phyloP scores from a whole-genome alignment of 345 rosid species.

The Pistacia integerrima region DNA sequence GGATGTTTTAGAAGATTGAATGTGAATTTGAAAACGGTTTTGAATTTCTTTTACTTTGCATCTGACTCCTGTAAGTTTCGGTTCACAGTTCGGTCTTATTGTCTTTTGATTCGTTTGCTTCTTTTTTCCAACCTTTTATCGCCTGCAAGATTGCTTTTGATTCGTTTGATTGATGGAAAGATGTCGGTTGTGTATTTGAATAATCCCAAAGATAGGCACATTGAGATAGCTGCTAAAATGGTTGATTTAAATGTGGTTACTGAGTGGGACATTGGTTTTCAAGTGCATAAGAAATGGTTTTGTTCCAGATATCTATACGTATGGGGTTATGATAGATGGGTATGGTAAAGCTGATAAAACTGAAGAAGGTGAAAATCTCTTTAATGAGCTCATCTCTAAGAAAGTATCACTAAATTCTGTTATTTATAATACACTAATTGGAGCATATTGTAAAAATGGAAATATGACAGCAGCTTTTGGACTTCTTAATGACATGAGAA shows the following conservation, averaged over 20 bases:
- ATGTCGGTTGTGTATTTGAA: conserved; percentile 33
- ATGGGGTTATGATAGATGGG: conserved; percentile 74
- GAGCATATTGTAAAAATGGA: conserved; percentile 55
- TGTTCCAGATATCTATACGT: conserved; percentile 54
- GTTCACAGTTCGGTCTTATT: conserved; percentile 70
- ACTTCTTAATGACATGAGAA: conserved; percentile 68
- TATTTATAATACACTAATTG: conserved; percentile 59
- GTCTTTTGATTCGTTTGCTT: conserved; percentile 59
- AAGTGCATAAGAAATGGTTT: conserved; percentile 46
- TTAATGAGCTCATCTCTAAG: conserved; percentile 49
- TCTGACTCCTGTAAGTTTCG: conserved; percentile 48
- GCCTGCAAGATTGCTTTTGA: conserved; percentile 58
- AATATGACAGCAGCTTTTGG: conserved; percentile 49
- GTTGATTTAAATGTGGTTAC: conserved; percentile 41
- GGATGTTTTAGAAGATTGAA: conserved; percentile 23
- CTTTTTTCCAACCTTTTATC: conserved; percentile 41
- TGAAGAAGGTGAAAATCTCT: conserved; percentile 64
- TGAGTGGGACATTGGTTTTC: conserved; percentile 30
- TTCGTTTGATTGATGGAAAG: conserved; percentile 68
- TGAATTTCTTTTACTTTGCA: conserved; percentile 67
- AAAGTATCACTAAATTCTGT: conserved; percentile 52
- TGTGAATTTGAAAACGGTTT: conserved; percentile 58
- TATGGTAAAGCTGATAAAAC: conserved; percentile 65
- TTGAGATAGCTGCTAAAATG: conserved; percentile 43
- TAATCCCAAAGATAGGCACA: conserved; percentile 20